Evolutionary conservation across 805 yeast species (phyloP).

Genomic region (Monosporozyma aerobia): DNA sequence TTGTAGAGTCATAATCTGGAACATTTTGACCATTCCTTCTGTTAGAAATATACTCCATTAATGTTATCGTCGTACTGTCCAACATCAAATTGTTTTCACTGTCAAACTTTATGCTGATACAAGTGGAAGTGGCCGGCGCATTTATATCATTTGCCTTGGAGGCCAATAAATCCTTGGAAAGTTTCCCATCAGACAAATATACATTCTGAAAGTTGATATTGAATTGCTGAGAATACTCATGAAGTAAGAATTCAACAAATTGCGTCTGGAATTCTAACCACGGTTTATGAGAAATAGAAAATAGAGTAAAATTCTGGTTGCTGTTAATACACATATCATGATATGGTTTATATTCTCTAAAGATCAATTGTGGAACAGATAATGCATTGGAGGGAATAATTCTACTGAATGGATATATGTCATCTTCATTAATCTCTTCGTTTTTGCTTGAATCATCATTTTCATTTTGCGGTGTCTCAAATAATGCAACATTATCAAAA

Average conservation of each 20-base stretch:
- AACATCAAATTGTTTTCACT: background rate
- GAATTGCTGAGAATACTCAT: conserved; percentile 10
- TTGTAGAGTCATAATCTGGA: background rate
- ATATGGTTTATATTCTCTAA: conserved; percentile 22
- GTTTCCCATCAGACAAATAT: conserved; percentile 19
- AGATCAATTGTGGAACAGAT: conserved; percentile 15
- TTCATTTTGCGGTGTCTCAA: background rate
- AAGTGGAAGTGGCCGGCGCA: background rate
- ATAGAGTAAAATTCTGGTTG: conserved; percentile 16
- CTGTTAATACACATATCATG: conserved; percentile 22
- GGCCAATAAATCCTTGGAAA: conserved; percentile 1
- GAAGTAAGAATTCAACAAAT: conserved; percentile 12
- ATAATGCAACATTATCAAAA: conserved; percentile 7
- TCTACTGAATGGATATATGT: conserved; percentile 13
- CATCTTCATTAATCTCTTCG: background rate
- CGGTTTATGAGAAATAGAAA: conserved; percentile 15
- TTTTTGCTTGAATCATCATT: background rate
- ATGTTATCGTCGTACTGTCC: background rate
- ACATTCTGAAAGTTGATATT: conserved; percentile 20
- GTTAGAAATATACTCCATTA: background rate
- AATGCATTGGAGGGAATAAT: conserved; percentile 17
- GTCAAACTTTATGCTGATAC: conserved; percentile 1
- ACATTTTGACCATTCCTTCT: background rate
- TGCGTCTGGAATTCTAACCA: conserved; percentile 11
- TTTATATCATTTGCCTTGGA: background rate